Evolutionary conservation across 129 eudicot species (phyloP).

Genomic region (sunflower (Helianthus annuus)): DNA sequence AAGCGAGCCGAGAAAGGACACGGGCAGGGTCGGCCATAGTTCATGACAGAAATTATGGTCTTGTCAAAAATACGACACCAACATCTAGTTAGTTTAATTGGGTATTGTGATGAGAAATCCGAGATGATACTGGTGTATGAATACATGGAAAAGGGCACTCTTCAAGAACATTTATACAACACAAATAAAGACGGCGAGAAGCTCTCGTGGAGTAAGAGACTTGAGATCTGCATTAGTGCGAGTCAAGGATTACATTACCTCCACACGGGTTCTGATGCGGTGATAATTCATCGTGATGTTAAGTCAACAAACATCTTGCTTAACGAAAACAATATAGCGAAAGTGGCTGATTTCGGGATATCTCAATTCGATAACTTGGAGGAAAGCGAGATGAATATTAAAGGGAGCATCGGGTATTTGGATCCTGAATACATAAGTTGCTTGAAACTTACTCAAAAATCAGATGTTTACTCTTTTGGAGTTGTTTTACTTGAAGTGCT

Average conservation of each 20-base stretch:
- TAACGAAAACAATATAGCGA: conserved; percentile 49
- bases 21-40: conserved; percentile 60
- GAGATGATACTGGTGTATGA: conserved; percentile 78
- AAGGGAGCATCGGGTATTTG: conserved; percentile 71
- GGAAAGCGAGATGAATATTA: conserved; percentile 36
- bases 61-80: conserved; percentile 52
- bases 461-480: conserved; percentile 72
- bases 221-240: conserved; percentile 62
- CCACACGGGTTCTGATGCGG: conserved; percentile 51
- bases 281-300: conserved; percentile 71
- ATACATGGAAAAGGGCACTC: conserved; percentile 70
- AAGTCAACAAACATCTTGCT: conserved; percentile 76
- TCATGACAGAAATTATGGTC: conserved; percentile 60
- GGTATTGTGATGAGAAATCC: conserved; percentile 60
- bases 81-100: conserved; percentile 64
- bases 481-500: conserved; percentile 67
- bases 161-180: conserved; percentile 58
- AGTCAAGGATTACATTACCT: conserved; percentile 65
- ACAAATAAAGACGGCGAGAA: conserved; percentile 6
- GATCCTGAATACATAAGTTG: conserved; percentile 64
- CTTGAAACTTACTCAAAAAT: conserved; percentile 53
- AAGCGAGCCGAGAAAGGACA: conserved; percentile 53
- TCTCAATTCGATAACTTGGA: conserved; percentile 41
- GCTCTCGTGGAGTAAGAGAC: conserved; percentile 61
- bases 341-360: conserved; percentile 68